Conservation (phyloP, 441 rosid genomes). For the Syzygium syzygioides region DNA sequence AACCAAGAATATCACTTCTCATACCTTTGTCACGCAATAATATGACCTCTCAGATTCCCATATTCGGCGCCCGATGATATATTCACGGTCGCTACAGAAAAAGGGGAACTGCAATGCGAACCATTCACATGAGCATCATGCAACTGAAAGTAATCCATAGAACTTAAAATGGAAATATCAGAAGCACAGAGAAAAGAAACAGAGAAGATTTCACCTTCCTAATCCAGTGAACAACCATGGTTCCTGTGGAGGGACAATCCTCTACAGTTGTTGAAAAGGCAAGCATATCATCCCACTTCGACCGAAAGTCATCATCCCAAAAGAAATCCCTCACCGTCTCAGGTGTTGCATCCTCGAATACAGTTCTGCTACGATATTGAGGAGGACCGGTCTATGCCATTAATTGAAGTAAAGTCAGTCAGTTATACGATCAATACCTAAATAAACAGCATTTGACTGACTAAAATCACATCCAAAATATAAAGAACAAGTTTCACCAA, state of each 20-base stretch:
- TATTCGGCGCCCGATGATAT: slow-evolving; percentile 69
- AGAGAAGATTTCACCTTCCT: slow-evolving; percentile 42
- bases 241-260: slow-evolving; percentile 57
- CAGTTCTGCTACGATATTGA: slow-evolving; percentile 53
- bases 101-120: slow-evolving; percentile 63
- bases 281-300: slow-evolving; percentile 90
- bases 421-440: not conserved
- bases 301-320: slow-evolving; percentile 80
- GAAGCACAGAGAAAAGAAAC: not conserved
- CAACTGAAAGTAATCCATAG: not conserved
- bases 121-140: not conserved
- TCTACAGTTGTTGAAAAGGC: slow-evolving; percentile 33
- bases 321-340: slow-evolving; percentile 70
- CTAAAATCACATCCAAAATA: not conserved
- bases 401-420: not conserved
- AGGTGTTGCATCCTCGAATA: slow-evolving; percentile 62
- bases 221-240: slow-evolving; percentile 77
- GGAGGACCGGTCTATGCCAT: slow-evolving; percentile 59
- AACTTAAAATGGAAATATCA: not conserved
- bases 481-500: not conserved
- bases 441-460: not conserved
- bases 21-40: slow-evolving; percentile 80
- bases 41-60: slow-evolving; percentile 57
- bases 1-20: not conserved
- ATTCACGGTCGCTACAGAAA: slow-evolving; percentile 80